Base-by-base conservation (phyloP, 1,284 basidiomycete genomes). In the Entoloma clypeatum region DNA sequence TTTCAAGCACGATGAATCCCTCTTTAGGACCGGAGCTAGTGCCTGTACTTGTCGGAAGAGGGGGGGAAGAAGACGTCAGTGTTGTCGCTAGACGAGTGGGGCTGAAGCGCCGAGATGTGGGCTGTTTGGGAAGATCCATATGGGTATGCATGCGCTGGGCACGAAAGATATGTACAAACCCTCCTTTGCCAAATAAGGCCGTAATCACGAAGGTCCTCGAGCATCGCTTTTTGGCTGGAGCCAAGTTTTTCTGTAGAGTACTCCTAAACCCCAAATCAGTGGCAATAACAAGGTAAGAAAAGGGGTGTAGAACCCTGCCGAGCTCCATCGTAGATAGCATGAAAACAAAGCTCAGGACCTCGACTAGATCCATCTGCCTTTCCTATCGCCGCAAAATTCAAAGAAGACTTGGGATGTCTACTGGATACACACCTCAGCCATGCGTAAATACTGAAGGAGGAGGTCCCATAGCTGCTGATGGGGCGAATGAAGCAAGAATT, bases 391-490 rank as follows among this genome's bases (percentile, higher is more conserved):
- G 45, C 17, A 11, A 14, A 16, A 25, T 10, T 13, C 13, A 46
- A 22, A 45, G 29, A 19, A 27, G 24, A 4, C 24, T 22, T 31
- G 16, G 10, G 18, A 25, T 8, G 21, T 2, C 22, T 24, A 18
- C 14, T 36, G 31, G 29, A 16, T 33, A 45, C 70, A 49, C 57
- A 90, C 89, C 68, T 89, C 85, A 16, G 83, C 79, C 69, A 89
- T 78, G 50, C 80, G 74, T 36, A 94, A 66, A 62, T 98, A 99
- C 54, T 93, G 90, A 29, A 98, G 74, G 40, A 99, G 68, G 28
- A 99, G 71, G 59, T 92, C 89, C 96, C 96, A 99, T n/a, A 99
- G 68, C 61, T 99, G 96, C 13, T 87, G 89, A 58, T 97, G 92
- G n/a, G 96, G 87, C 30, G 95, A 86, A 60, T 97, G 88, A 16